Base-by-base conservation (phyloP, 371 early-diverging fungal species). In the Mortierella sp. region DNA sequence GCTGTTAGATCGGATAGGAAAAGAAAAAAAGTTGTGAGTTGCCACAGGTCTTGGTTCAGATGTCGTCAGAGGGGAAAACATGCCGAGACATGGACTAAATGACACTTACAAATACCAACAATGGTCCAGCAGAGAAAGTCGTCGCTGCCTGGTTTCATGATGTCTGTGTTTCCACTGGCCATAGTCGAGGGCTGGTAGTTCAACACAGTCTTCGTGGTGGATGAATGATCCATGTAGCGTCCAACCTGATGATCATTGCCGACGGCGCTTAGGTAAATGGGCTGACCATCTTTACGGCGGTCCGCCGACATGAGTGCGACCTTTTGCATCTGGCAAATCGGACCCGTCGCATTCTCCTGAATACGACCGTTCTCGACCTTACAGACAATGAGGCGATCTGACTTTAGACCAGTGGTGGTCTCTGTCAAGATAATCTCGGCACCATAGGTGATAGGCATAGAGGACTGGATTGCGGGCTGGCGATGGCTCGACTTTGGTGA, bases 301-400 rank as follows among this genome's bases (percentile, higher is more conserved):
- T 71, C 49, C 24, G 68, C 47, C 3, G 86, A 76, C 80, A 91
- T 88, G 29, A 93, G 80, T 21, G 94, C 92, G n/a, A 93, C 81
- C 79, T 93, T 93, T 67, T 92, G 92, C 94, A 93, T 92, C 73
- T 93, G 94, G 68, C 92, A 90, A 55, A 93, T 90, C 1, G 92
- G 92, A 5, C 92, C 92, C 63, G 79, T 82, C 4, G 90, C 90
- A 56, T 84, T 81, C 60, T 84, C 81, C 13, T 85, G 87, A 43
- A 91, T 85, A 1, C 88, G 84, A 9, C 90, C 90, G 54, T 88
- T 88, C 61, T 92, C 94, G 6, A 94, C 92, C 62, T 92, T 91
- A 77, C 91, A 89, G 48, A 94, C 86, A 58, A 92, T 85, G 71
- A 92, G 76, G 1, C 88, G 84, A 29, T 89, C 91, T 12, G 94